A percentile compares a stretch with the other conserved stretches of the same genome.
Evolutionary conservation across 176 grass and related monocot species (phyloP).

Genomic region (Carex pumila): DNA sequence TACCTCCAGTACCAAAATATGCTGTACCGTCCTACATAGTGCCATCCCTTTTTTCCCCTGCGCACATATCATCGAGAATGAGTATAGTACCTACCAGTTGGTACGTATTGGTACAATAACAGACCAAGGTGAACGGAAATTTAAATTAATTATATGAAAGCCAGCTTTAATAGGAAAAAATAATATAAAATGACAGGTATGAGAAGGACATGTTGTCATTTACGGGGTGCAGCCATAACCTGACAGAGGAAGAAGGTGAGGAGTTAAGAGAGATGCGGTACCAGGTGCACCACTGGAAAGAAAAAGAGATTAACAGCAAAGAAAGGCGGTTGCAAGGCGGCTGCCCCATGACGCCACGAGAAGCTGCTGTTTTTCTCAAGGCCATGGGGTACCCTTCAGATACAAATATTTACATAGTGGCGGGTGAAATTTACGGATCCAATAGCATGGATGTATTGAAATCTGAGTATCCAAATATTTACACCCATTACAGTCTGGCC

Average conservation of each 20-base stretch:
- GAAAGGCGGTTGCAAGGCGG: slow-evolving; percentile 76
- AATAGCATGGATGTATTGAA: slow-evolving; percentile 71
- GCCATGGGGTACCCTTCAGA: slow-evolving; percentile 95
- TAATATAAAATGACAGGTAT: slow-evolving; percentile 45
- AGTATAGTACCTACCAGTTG: neutral
- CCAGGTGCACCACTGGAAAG: slow-evolving; percentile 82
- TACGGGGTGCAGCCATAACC: slow-evolving; percentile 87
- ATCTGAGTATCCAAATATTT: slow-evolving; percentile 66
- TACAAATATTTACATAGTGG: slow-evolving; percentile 89
- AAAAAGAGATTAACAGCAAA: slow-evolving; percentile 80
- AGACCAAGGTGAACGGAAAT: neutral
- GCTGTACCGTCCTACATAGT: neutral
- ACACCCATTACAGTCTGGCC: slow-evolving; percentile 64
- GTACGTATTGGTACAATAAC: neutral
- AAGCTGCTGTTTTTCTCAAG: slow-evolving; percentile 74
- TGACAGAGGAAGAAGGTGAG: slow-evolving; percentile 52
- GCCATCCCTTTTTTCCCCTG: neutral
- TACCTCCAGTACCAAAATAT: neutral
- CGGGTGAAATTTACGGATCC: slow-evolving; percentile 75
- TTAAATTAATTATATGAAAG: neutral
- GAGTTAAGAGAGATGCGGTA: slow-evolving; percentile 76
- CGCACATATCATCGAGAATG: neutral
- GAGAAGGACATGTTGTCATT: slow-evolving; percentile 99
- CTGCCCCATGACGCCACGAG: slow-evolving; percentile 93
- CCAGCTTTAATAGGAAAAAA: neutral